These are phyloP conservation scores for Juglanconis oblonga DNA, from an alignment of 2,329 filamentous ascomycete genomes.

Conservation along the genomic window DNA sequence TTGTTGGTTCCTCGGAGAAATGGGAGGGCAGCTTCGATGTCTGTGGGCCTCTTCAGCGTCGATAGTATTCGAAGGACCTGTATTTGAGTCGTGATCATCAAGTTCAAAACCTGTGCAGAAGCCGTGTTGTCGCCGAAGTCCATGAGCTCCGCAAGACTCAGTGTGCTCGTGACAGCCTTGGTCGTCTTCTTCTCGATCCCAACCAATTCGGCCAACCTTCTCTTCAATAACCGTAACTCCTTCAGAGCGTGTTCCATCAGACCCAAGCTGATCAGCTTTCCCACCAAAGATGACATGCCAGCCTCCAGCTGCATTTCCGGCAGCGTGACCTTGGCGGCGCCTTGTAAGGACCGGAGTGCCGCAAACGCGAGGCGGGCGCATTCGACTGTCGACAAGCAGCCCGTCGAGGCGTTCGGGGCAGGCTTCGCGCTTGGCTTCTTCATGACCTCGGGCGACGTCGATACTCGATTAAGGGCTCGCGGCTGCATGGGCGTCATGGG, in stretches of 20 bases:
- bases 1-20: slow-evolving; percentile 50
- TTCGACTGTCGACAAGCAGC: slow-evolving; percentile 60
- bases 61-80: slow-evolving; percentile 64
- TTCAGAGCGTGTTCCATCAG: slow-evolving; percentile 67
- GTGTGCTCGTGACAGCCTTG: slow-evolving; percentile 34
- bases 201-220: slow-evolving; percentile 48
- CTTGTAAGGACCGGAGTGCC: slow-evolving; percentile 58
- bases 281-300: slow-evolving; percentile 67
- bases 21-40: slow-evolving; percentile 56
- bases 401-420: slow-evolving; percentile 32
- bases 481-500: slow-evolving; percentile 61
- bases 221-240: slow-evolving; percentile 66
- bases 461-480: slow-evolving; percentile 57
- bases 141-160: slow-evolving; percentile 54
- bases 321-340: slow-evolving; percentile 50
- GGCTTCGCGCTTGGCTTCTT: slow-evolving; percentile 31
- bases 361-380: slow-evolving; percentile 67
- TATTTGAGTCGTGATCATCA: slow-evolving; percentile 63
- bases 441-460: slow-evolving; percentile 47
- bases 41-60: slow-evolving; percentile 54
- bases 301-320: slow-evolving; percentile 67
- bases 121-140: slow-evolving; percentile 51
- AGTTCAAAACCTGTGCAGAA: slow-evolving; percentile 42
- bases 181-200: slow-evolving; percentile 29
- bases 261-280: slow-evolving; percentile 62